Conservation (phyloP, 2,329 filamentous ascomycete genomes). For the Ophiostoma angusticollis region DNA sequence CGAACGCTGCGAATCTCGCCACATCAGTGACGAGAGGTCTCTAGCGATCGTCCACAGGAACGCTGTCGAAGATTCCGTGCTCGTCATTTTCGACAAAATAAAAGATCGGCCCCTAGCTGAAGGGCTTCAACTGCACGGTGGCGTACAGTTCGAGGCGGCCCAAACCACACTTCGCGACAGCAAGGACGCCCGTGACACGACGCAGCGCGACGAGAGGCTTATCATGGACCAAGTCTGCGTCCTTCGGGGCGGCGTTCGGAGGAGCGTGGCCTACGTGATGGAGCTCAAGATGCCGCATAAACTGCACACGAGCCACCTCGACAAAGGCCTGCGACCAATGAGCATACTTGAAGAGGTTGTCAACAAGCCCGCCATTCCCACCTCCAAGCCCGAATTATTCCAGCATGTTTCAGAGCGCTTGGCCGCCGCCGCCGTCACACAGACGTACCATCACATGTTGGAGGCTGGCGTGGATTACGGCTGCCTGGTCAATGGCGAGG, state of each 20-base stretch:
- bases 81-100: slow-evolving; percentile 3
- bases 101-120: background rate
- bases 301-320: slow-evolving; percentile 28
- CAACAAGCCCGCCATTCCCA: slow-evolving; percentile 17
- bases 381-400: slow-evolving; percentile 1
- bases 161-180: slow-evolving; percentile 4
- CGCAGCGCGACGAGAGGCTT: slow-evolving; percentile 12
- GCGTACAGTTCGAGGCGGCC: slow-evolving; percentile 17
- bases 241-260: slow-evolving; percentile 11
- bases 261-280: slow-evolving; percentile 21
- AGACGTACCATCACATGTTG: slow-evolving; percentile 39
- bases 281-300: slow-evolving; percentile 38
- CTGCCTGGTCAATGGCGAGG: slow-evolving; percentile 29
- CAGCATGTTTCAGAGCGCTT: slow-evolving; percentile 8
- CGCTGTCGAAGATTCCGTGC: slow-evolving; percentile 4
- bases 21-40: slow-evolving; percentile 16
- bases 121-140: slow-evolving; percentile 16
- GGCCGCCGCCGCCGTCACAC: slow-evolving; percentile 29
- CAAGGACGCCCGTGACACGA: background rate
- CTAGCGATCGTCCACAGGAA: slow-evolving; percentile 15
- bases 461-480: slow-evolving; percentile 30
- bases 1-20: slow-evolving; percentile 11
- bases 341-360: slow-evolving; percentile 25
- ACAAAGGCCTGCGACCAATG: slow-evolving; percentile 27
- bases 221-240: slow-evolving; percentile 24